Base-by-base conservation (phyloP, 805 yeast genomes). In the Isabelozyma gotoi region DNA sequence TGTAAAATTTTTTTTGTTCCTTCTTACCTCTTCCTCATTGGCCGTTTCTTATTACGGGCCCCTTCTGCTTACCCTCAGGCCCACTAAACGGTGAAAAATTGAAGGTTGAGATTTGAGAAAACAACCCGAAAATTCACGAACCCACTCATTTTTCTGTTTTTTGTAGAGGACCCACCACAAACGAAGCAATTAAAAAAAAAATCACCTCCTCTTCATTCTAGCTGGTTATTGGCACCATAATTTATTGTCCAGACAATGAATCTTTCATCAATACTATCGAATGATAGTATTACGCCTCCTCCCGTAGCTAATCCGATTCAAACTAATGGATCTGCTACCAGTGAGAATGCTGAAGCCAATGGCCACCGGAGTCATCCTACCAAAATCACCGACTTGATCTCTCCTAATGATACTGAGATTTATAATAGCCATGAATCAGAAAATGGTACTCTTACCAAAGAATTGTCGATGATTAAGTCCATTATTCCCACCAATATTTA, bases 211-310 rank as follows among this genome's bases (percentile, higher is more conserved):
- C 29, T 24, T 24, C 12, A n/a, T n/a, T n/a, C n/a, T n/a, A n/a
- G n/a, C n/a, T n/a, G n/a, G n/a, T 24, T 24, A 24, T 24, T n/a
- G 29, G 29, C 29, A 24, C 29, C 34, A 32, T 16, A n/a, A 8
- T 32, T 11, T 12, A 32, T 32, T 14, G 17, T 8, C 34, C n/a
- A 7, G 32, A 14, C 11, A 2, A 65, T 65, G 71, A 63, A 65
- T 48, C 65, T 65, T 36, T 63, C 69, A 12, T 64, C 69, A 19
- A 66, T 66, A 62, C 57, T 66, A 52, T 58, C 69, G 19, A 54
- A 46, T 39, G 66, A 62, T 44, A 49, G 52, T 41, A 40, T 29
- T 19, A 38, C 44, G 29, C 38, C 55, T 6, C 44, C 34, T n/a
- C 17, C 17, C 7, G 34, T 14, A 32, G 10, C 34, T 12, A 19